Percentiles rank a stretch among this genome's conserved stretches.
phyloP scores from a whole-genome alignment of 78 protist species.

The Dictyostelium purpureum region DNA sequence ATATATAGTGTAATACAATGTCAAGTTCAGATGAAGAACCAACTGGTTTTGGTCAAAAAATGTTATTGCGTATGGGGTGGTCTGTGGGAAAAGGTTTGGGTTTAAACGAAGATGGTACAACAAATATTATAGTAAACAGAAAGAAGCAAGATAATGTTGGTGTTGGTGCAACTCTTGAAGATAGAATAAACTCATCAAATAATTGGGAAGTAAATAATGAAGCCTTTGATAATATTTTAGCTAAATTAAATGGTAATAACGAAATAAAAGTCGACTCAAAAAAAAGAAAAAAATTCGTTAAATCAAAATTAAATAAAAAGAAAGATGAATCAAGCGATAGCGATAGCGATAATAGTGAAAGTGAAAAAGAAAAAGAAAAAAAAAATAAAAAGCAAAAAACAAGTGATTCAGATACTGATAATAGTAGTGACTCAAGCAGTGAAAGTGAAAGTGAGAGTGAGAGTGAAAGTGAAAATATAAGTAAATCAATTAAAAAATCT shows the following conservation, averaged over 20 bases:
- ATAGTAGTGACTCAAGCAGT: background rate
- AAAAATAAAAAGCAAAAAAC: background rate
- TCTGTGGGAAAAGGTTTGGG: slow-evolving; percentile 60
- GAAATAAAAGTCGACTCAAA: background rate
- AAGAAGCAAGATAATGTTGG: slow-evolving; percentile 31
- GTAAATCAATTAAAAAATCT: background rate
- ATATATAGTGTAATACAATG: background rate
- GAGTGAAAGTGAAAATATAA: background rate
- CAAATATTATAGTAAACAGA: background rate
- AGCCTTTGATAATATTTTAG: slow-evolving; percentile 13
- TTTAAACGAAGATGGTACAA: slow-evolving; percentile 42
- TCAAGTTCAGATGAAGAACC: background rate
- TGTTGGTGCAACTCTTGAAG: slow-evolving; percentile 15
- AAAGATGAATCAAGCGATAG: slow-evolving; percentile 8
- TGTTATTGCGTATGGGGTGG: slow-evolving; percentile 78
- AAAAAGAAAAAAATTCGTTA: slow-evolving; percentile 3
- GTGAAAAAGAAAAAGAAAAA: background rate
- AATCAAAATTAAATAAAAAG: slow-evolving; percentile 4
- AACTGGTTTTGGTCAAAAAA: slow-evolving; percentile 15
- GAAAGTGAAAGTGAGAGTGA: background rate
- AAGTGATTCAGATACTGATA: background rate
- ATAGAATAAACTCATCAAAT: background rate
- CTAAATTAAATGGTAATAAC: background rate
- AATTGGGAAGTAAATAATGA: slow-evolving; percentile 53
- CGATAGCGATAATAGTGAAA: background rate